A percentile compares a stretch with the other conserved stretches of the same genome.
These are phyloP conservation scores for Clonostachys rosea DNA, from an alignment of 2,329 filamentous ascomycete genomes.

Conservation along the genomic window DNA sequence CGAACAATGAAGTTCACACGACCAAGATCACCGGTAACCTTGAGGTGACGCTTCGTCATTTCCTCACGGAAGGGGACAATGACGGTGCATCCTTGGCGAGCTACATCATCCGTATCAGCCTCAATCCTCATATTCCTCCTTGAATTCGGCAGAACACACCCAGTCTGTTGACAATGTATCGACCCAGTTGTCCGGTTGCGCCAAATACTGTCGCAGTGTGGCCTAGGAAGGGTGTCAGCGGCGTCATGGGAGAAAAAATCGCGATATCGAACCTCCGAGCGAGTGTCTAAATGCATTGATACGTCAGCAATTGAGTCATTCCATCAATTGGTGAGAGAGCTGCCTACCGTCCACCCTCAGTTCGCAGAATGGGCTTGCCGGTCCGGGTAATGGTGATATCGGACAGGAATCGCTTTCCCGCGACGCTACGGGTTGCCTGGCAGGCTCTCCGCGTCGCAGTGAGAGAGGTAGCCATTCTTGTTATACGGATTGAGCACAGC, in stretches of 20 bases:
- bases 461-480: conserved; percentile 52
- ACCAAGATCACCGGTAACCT: conserved; percentile 91
- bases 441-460: conserved; percentile 50
- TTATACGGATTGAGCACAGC: conserved; percentile 13
- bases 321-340: conserved; percentile 23
- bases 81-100: conserved; percentile 89
- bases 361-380: conserved; percentile 88
- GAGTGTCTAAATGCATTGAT: conserved; percentile 59
- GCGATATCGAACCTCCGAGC: conserved; percentile 65
- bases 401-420: conserved; percentile 54
- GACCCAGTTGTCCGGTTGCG: conserved; percentile 89
- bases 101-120: conserved; percentile 37
- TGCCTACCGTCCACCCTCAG: conserved; percentile 79
- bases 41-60: conserved; percentile 95
- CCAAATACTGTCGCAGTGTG: conserved; percentile 98
- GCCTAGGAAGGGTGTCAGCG: conserved; percentile 46
- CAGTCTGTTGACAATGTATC: conserved; percentile 95
- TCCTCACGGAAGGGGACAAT: conserved; percentile 93
- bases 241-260: conserved; percentile 7
- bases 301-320: conserved; percentile 15
- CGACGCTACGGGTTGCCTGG: conserved; percentile 37
- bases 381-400: conserved; percentile 93
- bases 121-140: neutral
- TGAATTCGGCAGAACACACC: conserved; percentile 39
- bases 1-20: conserved; percentile 79